A percentile compares a stretch with the other conserved stretches of the same genome.
Evolutionary conservation across 306 rosid genomes (phyloP).

Genomic region (Echinosophora koreensis): DNA sequence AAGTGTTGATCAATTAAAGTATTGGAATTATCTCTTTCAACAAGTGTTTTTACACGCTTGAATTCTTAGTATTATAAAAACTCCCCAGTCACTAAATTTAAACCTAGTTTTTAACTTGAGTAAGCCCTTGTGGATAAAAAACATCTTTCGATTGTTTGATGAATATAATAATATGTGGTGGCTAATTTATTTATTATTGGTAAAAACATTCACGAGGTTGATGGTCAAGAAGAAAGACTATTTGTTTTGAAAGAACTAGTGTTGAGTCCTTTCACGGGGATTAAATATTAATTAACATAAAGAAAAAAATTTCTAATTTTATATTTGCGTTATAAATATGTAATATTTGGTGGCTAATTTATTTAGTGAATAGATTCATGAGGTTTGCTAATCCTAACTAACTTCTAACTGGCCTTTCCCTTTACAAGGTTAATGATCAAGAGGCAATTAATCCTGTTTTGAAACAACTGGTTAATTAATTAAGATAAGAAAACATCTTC

Average conservation of each 20-base stretch:
- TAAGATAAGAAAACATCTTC: background rate
- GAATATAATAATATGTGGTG: background rate
- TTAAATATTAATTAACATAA: background rate
- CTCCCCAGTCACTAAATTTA: background rate
- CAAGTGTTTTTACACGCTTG: too few relatives aligned
- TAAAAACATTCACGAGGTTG: background rate
- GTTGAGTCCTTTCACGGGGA: background rate
- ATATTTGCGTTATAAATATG: background rate
- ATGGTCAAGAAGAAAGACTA: background rate
- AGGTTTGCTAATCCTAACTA: background rate
- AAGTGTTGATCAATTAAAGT: too few relatives aligned
- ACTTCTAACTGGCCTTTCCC: too few relatives aligned
- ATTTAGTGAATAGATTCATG: constrained; percentile 1
- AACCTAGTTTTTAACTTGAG: too few relatives aligned
- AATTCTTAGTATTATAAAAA: too few relatives aligned
- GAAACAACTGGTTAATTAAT: background rate
- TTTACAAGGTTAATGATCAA: too few relatives aligned
- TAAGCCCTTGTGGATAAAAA: background rate
- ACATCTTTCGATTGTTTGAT: background rate
- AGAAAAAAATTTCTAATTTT: background rate
- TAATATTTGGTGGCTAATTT: background rate
- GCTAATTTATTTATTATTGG: background rate
- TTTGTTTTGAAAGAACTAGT: background rate
- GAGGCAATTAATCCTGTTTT: too few relatives aligned
- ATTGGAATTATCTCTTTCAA: too few relatives aligned